Evolutionary conservation across 2,329 filamentous ascomycete genomes (phyloP), one percentile per base, ranked within the genome.

Genomic region (Penicillium sp.): DNA sequence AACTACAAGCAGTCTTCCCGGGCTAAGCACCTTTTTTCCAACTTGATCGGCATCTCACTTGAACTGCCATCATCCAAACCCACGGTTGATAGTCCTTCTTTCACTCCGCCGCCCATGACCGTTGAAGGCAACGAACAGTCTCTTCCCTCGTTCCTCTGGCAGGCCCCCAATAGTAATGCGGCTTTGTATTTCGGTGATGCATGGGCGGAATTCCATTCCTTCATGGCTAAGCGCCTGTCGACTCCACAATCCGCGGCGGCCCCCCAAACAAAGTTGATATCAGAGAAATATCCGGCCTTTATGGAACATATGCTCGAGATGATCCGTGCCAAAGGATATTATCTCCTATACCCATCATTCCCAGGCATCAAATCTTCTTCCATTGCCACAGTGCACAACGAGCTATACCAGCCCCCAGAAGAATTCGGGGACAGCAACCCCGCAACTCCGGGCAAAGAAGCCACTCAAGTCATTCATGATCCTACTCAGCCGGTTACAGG

Each of bases 151-250:
- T 95, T 96, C 67, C 78, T 96, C 9, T 96, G 92, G 87, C 89
- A 96, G 74, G 85, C 87, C 2, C 92, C 93, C 5, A 89, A 87
- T 62, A 90, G 88, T 68, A 89, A 94, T 61, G 92, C 93, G 0
- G 84, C 87, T 11, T 80, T 99, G 10, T 88, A 93, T 70, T 86
- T 94, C 55, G 92, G 92, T 43, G 85, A 91, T 47, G 92, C 88
- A 68, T 99, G 94, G 94, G 78, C 84, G 13, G 90, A 96, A 65
- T 82, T 96, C 10, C 92, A 97, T 70, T 83, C 86, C 11, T 94
- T 95, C 65, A 82, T 95, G 2, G 84, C 88, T 11, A 81, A 83
- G 47, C 79, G 87, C 7, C 76, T 92, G 25, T 62, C 65, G 29
- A 71, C 71, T 60, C 64, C 46, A 25, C 45, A 49, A 23, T 34